A percentile compares a stretch with the other conserved stretches of the same genome.
These are phyloP conservation scores for Quercus bicolor DNA, from an alignment of 306 rosid species.

Conservation along the genomic window DNA sequence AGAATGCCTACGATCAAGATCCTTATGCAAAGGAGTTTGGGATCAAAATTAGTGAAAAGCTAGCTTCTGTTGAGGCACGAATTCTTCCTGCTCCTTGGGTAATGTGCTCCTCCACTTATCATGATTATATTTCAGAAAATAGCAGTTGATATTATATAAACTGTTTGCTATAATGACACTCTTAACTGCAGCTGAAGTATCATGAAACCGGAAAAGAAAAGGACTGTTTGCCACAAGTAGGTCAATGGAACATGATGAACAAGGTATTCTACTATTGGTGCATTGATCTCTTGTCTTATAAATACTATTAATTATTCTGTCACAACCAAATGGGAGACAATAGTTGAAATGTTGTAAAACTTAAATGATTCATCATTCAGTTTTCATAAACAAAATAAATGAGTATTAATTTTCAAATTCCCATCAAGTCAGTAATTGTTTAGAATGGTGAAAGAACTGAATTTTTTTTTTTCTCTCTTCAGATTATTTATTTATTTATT, in stretches of 20 bases:
- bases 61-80: slow-evolving; percentile 92
- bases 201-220: slow-evolving; percentile 94
- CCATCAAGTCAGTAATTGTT: neutral
- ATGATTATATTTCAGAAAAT: slow-evolving; percentile 7
- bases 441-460: neutral
- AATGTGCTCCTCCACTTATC: slow-evolving; percentile 26
- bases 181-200: slow-evolving; percentile 72
- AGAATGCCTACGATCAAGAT: slow-evolving; percentile 81
- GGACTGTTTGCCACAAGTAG: slow-evolving; percentile 96
- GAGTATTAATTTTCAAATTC: neutral
- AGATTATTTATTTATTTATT: neutral
- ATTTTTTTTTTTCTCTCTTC: neutral
- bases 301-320: neutral
- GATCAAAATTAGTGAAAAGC: slow-evolving; percentile 76
- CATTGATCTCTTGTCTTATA: neutral
- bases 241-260: slow-evolving; percentile 99
- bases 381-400: neutral
- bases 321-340: neutral
- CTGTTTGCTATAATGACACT: slow-evolving; percentile 4
- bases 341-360: neutral
- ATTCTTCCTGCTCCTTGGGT: slow-evolving; percentile 99
- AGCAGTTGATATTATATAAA: neutral
- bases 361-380: neutral
- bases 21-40: slow-evolving; percentile 98
- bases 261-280: slow-evolving; percentile 48